Evolutionary conservation across 2,329 filamentous ascomycete genomes (phyloP), one percentile per base, ranked within the genome.

Genomic region (Colletotrichum tofieldiae): DNA sequence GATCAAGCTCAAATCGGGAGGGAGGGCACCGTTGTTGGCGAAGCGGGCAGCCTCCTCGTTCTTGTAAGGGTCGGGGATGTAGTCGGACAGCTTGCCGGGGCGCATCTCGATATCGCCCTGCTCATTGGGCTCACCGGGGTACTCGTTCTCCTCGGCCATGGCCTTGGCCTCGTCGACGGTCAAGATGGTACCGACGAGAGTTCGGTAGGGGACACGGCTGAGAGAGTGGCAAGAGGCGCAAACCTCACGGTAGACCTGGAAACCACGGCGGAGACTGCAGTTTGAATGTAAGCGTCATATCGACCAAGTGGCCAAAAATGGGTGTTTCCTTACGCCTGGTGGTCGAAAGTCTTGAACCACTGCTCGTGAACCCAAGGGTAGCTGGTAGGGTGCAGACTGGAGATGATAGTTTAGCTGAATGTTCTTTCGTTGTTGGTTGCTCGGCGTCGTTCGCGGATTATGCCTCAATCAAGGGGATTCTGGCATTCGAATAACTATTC

Each of bases 161-260:
- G 90, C 94, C 91, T 98, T 99, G 88, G 94, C 96, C 89, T 99
- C 96, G 81, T 98, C 95, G 82, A 98, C 94, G 72, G 96, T 99
- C 90, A 98, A 91, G 84, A 97, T 89, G 76, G 91, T 91, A 83
- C 96, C 96, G 80, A 99, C 96, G 75, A 98, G 90, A 71, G 93
- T 82, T 84, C 96, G 94, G 91, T 97, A 99, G 73, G 96, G 96
- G 72, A 99, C 91, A 88, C 96, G 94, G 85, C 89, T 92, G 75
- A 99, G 92, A 75, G 96, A 99, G 90, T 99, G 96, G 91, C 96
- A 99, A 79, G 94, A 94, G 74, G 95, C 92, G 90, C 96, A 99
- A 81, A 99, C 96, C 87, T 99, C 96, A 78, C 93, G 94, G 90
- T 99, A 99, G 82, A 99, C 96, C 87, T 98, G 95, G 92, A 98